Base-by-base conservation (phyloP, 371 early-diverging fungal genomes). In the Mucor indicus region DNA sequence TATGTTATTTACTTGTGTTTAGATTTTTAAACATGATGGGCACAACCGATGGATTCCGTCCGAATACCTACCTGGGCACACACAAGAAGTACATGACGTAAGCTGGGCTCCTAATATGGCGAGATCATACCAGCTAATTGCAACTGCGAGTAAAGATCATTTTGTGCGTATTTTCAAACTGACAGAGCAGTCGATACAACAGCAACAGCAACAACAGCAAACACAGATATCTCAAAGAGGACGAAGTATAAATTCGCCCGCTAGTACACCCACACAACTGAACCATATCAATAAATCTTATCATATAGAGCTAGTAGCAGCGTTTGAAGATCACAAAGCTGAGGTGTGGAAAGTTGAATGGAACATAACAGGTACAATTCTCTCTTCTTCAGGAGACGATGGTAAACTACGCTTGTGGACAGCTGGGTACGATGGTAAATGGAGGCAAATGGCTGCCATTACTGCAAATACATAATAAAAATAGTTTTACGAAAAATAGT, bases 311-410 rank as follows among this genome's bases (percentile, higher is more conserved):
- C 44, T 71, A 2, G 69, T 86, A 16, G 87, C 81, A 1, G 75
- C 75, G 1, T 83, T 91, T 52, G 51, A 58, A 24, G 86, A 91
- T 38, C 91, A 91, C 49, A 62, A 74, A 22, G 81, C 84, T 1
- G 90, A 90, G 61, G 85, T 93, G 5, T 93, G 96, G 90, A 72
- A 87, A 11, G 91, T 95, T 1, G 87, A 89, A 56, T 96, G 96
- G 95, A 97, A 97, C 66, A 69, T 94, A 22, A 89, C 90, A 3
- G 98, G 96, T 3, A 95, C 96, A 0, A 86, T 94, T 31, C 69
- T 97, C 16, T 82, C 87, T 3, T 88, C 89, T 10, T 86, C 90
- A 39, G 94, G 95, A 17, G 94, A 94, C 55, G 98, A 97, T 66
- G 96, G 96, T 17, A 87, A 82, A 52, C 79, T 93, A 13, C 79